phyloP scores from a whole-genome alignment of 2,329 filamentous ascomycete species.

The Fusarium citri region DNA sequence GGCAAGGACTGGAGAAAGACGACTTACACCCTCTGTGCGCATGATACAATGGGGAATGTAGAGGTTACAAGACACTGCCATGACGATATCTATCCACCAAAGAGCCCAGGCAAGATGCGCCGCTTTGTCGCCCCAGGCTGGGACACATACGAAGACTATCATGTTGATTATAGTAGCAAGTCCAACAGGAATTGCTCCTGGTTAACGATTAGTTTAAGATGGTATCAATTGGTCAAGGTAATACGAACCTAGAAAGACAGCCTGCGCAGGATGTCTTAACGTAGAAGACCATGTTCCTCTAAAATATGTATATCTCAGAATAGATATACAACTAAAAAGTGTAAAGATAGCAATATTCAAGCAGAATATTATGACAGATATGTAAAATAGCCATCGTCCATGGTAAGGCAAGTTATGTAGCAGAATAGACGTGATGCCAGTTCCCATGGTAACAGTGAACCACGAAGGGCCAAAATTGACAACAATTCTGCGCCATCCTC shows the following conservation, averaged over 20 bases:
- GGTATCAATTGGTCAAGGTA: background rate
- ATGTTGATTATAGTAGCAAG: slow-evolving; percentile 72
- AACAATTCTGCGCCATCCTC: slow-evolving; percentile 32
- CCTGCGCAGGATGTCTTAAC: slow-evolving; percentile 71
- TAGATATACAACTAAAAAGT: slow-evolving; percentile 60
- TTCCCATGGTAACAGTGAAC: slow-evolving; percentile 69
- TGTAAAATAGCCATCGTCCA: slow-evolving; percentile 63
- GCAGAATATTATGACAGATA: slow-evolving; percentile 66
- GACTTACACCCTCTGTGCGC: slow-evolving; percentile 50
- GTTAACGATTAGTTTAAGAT: slow-evolving; percentile 45
- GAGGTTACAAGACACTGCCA: slow-evolving; percentile 60
- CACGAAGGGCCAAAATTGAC: slow-evolving; percentile 30
- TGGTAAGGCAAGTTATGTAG: slow-evolving; percentile 69
- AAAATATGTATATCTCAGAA: slow-evolving; percentile 69
- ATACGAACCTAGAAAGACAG: slow-evolving; percentile 45
- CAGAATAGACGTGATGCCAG: slow-evolving; percentile 70
- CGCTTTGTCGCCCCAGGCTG: slow-evolving; percentile 67
- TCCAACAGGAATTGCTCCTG: slow-evolving; percentile 71
- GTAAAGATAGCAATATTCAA: slow-evolving; percentile 68
- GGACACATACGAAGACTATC: slow-evolving; percentile 65
- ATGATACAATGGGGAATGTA: slow-evolving; percentile 63
- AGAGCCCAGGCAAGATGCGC: slow-evolving; percentile 62
- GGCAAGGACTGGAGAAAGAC: slow-evolving; percentile 42
- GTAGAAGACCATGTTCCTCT: slow-evolving; percentile 71
- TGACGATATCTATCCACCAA: slow-evolving; percentile 64